Evolutionary conservation across 2,329 filamentous ascomycete species (phyloP), one percentile per base, ranked within the genome.

Genomic region (Dothideomycetidae sp.): DNA sequence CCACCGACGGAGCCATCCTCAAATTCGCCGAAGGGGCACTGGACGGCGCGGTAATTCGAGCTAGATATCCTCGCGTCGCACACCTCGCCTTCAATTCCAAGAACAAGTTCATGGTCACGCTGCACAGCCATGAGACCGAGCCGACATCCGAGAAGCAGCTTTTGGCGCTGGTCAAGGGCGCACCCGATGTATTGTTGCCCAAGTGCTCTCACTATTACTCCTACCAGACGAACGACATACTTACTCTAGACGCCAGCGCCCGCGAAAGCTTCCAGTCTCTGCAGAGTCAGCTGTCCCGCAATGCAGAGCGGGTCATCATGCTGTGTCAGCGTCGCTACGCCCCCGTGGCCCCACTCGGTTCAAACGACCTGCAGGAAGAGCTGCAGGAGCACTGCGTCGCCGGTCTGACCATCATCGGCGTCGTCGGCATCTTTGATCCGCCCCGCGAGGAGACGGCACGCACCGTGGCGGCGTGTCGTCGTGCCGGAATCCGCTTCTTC

Each of bases 361-460:
- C 65, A 17, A 68, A 68, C 31, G 61, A 56, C 2, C 70, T 71
- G 42, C 64, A 57, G 31, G 64, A 70, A n/a, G 67, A 70, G 40
- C 56, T 68, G 3, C 50, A 60, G 4, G 53, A 55, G 9, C 51
- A 50, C 1, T 60, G 60, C 4, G 54, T 62, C 0, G 46, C 57
- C 3, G 57, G 62, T 36, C 53, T 71, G 16, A 68, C 61, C 0
- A 54, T 71, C 2, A 55, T 71, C 29, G 68, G 68, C 1, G 63
- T 72, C 11, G 61, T 71, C 10, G 68, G 67, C 7, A 62, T 61
- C 40, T 50, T 58, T 17, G 60, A 63, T 33, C 60, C 59, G 0
- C 54, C 59, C 2, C 55, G 60, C 5, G 40, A 45, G 9, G 59
- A 62, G 39, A 56, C 58, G 0, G 48, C 51, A 0, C 39, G 46